Evolutionary conservation across 352 stramenopile species (phyloP), one percentile per base, ranked within the genome.

Genomic region (Globisporangium camurandrum): DNA sequence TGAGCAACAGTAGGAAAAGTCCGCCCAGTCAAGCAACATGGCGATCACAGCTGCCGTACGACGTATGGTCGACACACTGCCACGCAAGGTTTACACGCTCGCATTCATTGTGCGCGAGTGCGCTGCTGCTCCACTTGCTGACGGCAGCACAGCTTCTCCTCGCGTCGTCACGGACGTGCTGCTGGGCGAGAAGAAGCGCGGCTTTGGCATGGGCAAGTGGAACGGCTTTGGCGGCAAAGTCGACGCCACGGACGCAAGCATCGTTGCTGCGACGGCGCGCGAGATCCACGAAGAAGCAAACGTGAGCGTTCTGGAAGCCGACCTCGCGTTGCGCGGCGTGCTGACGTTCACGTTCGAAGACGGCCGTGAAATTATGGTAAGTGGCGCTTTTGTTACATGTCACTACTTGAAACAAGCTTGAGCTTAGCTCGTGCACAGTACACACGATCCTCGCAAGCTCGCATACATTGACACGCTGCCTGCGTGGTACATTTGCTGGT

Each of bases 151-250:
- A 1, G 22, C 7, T 43, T 20, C 11, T 10, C 28, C 27, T 28
- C 23, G 34, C 24, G 49, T 88, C 42, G 66, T 93, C 26, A 24
- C 37, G 24, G 51, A 88, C 42, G 66, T 93, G 28, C 63, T 94
- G 27, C 63, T 94, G 19, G 87, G 87, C 2, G 64, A 93, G 61
- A 97, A 97, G 62, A 95, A 96, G 58, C 76, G 86, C 33, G 88
- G 88, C 31, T 95, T 96, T 47, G 87, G 88, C 16, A 30, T 64
- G 40, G 86, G 85, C 48, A 95, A 96, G 55, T 96, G 83, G 83
- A 96, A 96, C 54, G 85, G 88, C 27, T 96, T 96, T 55, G 88
- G 88, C 5, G 87, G 88, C 6, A 97, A 97, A 61, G 75, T 97
- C 19, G 84, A 96, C 49, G 7, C 55, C 5, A 62, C 62, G 19